phyloP scores from a whole-genome alignment of 2,329 filamentous ascomycete genomes.

The Cercospora sp. region DNA sequence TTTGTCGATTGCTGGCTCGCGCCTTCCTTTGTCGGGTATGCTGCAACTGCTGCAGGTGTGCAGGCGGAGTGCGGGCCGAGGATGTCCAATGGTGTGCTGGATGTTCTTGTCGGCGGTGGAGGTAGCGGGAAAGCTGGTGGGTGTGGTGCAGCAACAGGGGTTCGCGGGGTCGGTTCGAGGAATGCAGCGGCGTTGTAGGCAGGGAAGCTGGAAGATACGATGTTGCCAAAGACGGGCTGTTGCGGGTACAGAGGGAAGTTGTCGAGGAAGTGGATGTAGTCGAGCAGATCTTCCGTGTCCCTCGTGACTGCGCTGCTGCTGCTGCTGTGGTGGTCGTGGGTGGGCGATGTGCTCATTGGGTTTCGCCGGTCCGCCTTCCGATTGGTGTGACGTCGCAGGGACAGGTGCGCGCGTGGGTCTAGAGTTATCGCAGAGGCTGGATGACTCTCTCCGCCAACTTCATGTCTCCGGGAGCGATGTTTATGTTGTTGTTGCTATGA shows the following conservation, averaged over 20 bases:
- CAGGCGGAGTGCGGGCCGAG: neutral
- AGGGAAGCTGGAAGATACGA: neutral
- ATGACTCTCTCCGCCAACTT: too few species aligned
- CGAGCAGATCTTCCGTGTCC: neutral
- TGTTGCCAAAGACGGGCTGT: neutral
- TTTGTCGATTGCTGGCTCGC: neutral
- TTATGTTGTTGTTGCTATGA: neutral
- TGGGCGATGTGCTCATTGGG: slow-evolving; percentile 1
- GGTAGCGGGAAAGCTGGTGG: neutral
- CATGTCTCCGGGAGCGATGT: too few species aligned
- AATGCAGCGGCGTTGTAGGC: neutral
- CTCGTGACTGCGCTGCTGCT: neutral
- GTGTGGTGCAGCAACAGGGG: neutral
- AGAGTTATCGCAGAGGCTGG: neutral
- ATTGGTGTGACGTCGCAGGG: slow-evolving; percentile 1
- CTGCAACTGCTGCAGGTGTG: neutral
- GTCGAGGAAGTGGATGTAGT: neutral
- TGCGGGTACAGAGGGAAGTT: neutral
- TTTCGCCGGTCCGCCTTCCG: neutral
- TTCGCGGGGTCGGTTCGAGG: neutral
- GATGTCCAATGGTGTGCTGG: neutral
- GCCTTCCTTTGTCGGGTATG: slow-evolving; percentile 1
- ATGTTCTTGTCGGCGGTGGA: neutral
- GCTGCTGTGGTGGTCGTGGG: neutral
- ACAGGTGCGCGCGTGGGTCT: neutral